Base-by-base conservation (phyloP, 2,329 filamentous ascomycete genomes). In the Xylariaceae sp. region DNA sequence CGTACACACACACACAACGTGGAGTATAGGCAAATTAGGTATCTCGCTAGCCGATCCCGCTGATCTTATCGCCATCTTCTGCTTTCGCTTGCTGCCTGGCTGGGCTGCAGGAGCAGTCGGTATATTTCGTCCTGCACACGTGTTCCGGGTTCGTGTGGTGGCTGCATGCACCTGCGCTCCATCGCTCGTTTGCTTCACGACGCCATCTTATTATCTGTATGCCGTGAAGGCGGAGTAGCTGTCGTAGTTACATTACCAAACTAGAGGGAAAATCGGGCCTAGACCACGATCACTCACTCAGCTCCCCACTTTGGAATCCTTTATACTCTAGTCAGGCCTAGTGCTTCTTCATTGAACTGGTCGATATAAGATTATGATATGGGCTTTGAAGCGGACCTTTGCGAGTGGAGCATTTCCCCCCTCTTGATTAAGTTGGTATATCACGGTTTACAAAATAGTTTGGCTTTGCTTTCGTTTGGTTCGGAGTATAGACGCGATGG, bases 31-130 rank as follows among this genome's bases (percentile, higher is more conserved):
- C 37, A 30, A 37, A 48, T 53, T 37, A 48, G 30, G 26, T 27
- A 53, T 26, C 46, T 46, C n/a, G n/a, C n/a, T n/a, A n/a, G n/a
- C n/a, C n/a, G n/a, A n/a, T n/a, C n/a, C n/a, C n/a, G 23, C 13
- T 50, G 42, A 55, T 51, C 52, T 20, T 35, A 55, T 55, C 47
- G n/a, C n/a, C n/a, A 35, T 43, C 41, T 42, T 47, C 30, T 47
- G 52, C 37, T 37, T 46, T 23, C 41, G 47, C 52, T 50, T 29
- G 24, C 33, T 16, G n/a, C n/a, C n/a, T n/a, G n/a, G n/a, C n/a
- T n/a, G n/a, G 52, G 47, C 30, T 47, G 52, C 52, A 55, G 47
- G 26, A 41, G 24, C 47, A 47, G 52, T 51, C 52, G 52, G 45
- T 44, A n/a, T n/a, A n/a, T 32, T 7, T 27, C 41, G 20, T 23